These are phyloP conservation scores for Acrocalymma vagum DNA, from an alignment of 2,329 filamentous ascomycete genomes.

Conservation along the genomic window DNA sequence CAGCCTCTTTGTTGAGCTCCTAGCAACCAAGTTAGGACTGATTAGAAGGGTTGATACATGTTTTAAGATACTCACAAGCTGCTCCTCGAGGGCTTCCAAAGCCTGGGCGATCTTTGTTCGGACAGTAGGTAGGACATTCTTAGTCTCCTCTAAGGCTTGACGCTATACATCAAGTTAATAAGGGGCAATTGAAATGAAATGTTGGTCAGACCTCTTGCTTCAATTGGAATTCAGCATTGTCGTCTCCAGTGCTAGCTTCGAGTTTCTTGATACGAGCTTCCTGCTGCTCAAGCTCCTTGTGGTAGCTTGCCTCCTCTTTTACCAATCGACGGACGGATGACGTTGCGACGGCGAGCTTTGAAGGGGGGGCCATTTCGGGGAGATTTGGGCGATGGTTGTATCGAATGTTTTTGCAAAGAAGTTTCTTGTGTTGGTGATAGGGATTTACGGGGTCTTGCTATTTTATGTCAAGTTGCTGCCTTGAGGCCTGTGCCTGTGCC, in stretches of 20 bases:
- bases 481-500: constrained; percentile 19
- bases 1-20: constrained; percentile 52
- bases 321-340: constrained; percentile 82
- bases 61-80: constrained; percentile 74
- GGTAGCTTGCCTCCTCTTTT: constrained; percentile 91
- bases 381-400: neutral
- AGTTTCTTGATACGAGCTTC: constrained; percentile 75
- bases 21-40: constrained; percentile 27
- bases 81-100: constrained; percentile 75
- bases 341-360: constrained; percentile 80
- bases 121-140: constrained; percentile 79
- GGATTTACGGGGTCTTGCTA: neutral
- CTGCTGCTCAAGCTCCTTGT: constrained; percentile 83
- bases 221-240: constrained; percentile 79
- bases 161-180: constrained; percentile 59
- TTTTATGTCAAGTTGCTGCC: constrained; percentile 11
- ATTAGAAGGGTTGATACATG: too few relatives aligned
- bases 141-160: constrained; percentile 86
- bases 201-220: constrained; percentile 78
- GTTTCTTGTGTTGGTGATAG: neutral
- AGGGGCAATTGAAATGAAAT: neutral
- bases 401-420: neutral
- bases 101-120: constrained; percentile 75
- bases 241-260: constrained; percentile 67
- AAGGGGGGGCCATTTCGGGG: constrained; percentile 75